Base-by-base conservation (phyloP, 441 rosid species). In the Manihot esculenta region DNA sequence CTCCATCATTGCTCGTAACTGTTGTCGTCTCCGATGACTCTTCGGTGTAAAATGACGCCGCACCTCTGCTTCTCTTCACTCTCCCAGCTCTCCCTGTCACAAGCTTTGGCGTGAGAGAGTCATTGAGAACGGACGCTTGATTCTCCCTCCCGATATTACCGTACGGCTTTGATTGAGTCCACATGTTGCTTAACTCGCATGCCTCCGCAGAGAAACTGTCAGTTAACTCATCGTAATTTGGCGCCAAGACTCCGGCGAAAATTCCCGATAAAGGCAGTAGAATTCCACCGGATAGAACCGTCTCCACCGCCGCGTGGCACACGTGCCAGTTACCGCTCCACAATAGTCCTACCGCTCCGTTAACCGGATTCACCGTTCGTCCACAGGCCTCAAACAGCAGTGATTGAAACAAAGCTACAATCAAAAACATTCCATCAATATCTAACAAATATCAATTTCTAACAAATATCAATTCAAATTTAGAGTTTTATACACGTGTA, bases 371-470 rank as follows among this genome's bases (percentile, higher is more conserved):
- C 59, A 85, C 85, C 33, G 85, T 80, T 44, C 92, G 75, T 11
- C 92, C 92, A 33, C 89, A 85, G 17, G 89, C 92, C 74, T 87
- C 92, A 33, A 81, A 85, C 15, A 87, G 66, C 41, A 87, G 75
- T 41, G 92, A 87, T 72, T 79, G 84, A 38, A 85, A 87, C 74
- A 84, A 72, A 60, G 80, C 92, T 87, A 79, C 38, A 44, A 41
- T 17, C 12, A 57, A 60, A 45, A 21, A 3, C 0, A 55, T 15
- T 42, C 14, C 55, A 11, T 23, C n/a, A 38, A 4, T 1, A 9
- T 1, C 42, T 15, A 2, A 21, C 20, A 42, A 24, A 8, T 24
- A 4, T 49, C 11, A 18, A 51, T 44, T 58, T 21, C 5, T 15
- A 2, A 20, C 23, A 41, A 24, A 7, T 33, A 3, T 56, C 11